Conservation (phyloP, 352 stramenopile species). For the Paralagenidium karlingii region DNA sequence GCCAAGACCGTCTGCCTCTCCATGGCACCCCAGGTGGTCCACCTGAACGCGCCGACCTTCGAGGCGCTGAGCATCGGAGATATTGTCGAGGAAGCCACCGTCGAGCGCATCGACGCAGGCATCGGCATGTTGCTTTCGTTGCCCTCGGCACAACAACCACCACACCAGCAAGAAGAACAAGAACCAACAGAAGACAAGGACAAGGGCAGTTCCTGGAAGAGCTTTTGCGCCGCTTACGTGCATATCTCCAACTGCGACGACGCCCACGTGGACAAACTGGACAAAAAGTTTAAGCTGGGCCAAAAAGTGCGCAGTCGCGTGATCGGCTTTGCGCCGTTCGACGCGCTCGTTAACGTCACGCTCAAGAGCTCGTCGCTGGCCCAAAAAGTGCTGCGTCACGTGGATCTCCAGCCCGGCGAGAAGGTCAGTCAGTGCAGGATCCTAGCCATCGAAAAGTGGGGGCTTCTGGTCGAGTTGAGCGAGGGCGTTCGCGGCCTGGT, state of each 20-base stretch:
- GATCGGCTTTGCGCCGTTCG: conserved; percentile 76
- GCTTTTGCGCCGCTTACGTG: conserved; percentile 47
- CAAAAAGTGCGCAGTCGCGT: conserved; percentile 55
- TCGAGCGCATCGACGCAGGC: conserved; percentile 73
- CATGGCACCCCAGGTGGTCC: conserved; percentile 81
- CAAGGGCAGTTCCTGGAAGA: conserved; percentile 48
- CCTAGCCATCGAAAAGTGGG: conserved; percentile 67
- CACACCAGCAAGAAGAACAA: conserved; percentile 1
- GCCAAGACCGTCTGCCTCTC: conserved; percentile 72
- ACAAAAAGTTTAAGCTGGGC: conserved; percentile 72
- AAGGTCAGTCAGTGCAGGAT: conserved; percentile 67
- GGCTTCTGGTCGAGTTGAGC: conserved; percentile 75
- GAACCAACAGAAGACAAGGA: conserved; percentile 38
- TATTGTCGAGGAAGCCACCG: conserved; percentile 44
- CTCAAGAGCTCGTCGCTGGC: conserved; percentile 64
- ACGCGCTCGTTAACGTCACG: conserved; percentile 72
- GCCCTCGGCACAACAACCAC: conserved; percentile 7
- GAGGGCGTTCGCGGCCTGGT: conserved; percentile 75
- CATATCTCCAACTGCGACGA: conserved; percentile 83
- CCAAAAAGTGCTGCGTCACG: conserved; percentile 67
- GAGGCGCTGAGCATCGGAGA: conserved; percentile 40
- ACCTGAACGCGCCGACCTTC: conserved; percentile 38
- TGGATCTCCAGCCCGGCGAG: conserved; percentile 57
- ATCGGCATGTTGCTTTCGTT: conserved; percentile 83
- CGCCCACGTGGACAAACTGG: conserved; percentile 74